Evolutionary conservation across 202 grass and related monocot genomes (phyloP), one percentile per base, ranked within the genome.

Genomic region (Musa balbisiana): DNA sequence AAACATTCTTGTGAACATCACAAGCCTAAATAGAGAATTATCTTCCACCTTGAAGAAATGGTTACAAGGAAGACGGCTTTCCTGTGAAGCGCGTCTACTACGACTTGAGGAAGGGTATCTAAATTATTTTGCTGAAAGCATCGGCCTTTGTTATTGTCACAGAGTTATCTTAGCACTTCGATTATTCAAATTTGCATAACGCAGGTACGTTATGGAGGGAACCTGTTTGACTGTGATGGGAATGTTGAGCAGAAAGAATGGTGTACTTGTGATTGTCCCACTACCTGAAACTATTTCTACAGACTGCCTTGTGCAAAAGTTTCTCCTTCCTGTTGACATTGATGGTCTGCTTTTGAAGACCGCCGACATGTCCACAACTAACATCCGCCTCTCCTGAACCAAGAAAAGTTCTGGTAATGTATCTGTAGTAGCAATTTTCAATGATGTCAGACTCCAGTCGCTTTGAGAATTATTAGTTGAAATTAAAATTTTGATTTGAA

Each of bases 1-100:
- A 79, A 94, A 80, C 49, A 73, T 83, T 78, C 80, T 99, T 49
- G 82, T 99, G 55, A 88, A 79, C 58, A 76, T 87, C 27, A 94
- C 91, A 83, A 83, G 80, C 60, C 81, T 75, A 80, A 83, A 80
- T 55, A 92, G 87, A 52, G 88, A 92, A 76, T 25, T 99, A 24
- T 99, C 95, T 70, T 85, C 87, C 59, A 99, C 95, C 50, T 73
- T 99, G 73, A 94, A 88, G 71, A 89, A 83, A 73, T 99, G 95
- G 95, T 84, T 99, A 25, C 87, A 88, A 78, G 88, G 89, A 83
- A 91, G 95, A 80, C 76, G 82, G 65, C 83, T 99, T 77, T 83
- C 83, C 64, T 87, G 83, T 62, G 88, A 94, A 73, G 74, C 78
- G 53, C 87, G 83, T 73, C 43, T 84, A 71, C 82, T 97, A 64